Base-by-base conservation (phyloP, 495 filamentous ascomycete genomes). In the Xylaria curta region DNA sequence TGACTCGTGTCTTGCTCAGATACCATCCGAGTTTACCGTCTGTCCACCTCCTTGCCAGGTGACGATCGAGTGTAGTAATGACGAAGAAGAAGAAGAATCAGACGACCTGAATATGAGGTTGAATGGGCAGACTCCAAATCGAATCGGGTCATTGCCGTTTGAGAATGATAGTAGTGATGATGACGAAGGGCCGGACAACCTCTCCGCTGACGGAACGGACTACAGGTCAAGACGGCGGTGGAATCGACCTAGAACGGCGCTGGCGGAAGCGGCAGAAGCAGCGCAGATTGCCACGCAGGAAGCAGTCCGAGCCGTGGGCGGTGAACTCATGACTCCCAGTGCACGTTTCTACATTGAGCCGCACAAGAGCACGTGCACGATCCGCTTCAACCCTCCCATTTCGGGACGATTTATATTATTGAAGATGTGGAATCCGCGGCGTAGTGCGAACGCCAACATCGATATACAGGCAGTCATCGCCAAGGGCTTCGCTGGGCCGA, bases 371-470 rank as follows among this genome's bases (percentile, higher is more conserved):
- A 94, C 91, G 81, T 93, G 94, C 77, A 94, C 90, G 73, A 89
- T 98, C 72, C 90, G 88, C 73, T 98, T 98, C 78, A 92, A 97
- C 74, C 94, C 95, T 54, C 91, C 94, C 40, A 89, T 96, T 82
- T 97, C 90, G 42, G 94, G 91, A 15, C 86, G 91, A 49, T 95
- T 89, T 78, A 91, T 97, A 67, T 77, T 97, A 51, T 83, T 97
- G 72, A 97, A 97, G 83, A 86, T 97, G 75, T 97, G 93, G 93
- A 93, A 87, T 79, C 91, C 93, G 9, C 83, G 84, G 56, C 85
- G 85, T 24, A 82, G 85, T 53, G 78, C 80, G 15, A 49, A 73
- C 19, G 85, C 85, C 60, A 97, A 96, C 74, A 95, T 97, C 70
- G 91, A 97, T 79, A 93, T 97, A 49, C 90, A 97, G 80, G 92